A percentile compares a stretch with the other conserved stretches of the same genome.
Evolutionary conservation across 75 land plant genomes (phyloP).

Genomic region (Pinus albicaulis): DNA sequence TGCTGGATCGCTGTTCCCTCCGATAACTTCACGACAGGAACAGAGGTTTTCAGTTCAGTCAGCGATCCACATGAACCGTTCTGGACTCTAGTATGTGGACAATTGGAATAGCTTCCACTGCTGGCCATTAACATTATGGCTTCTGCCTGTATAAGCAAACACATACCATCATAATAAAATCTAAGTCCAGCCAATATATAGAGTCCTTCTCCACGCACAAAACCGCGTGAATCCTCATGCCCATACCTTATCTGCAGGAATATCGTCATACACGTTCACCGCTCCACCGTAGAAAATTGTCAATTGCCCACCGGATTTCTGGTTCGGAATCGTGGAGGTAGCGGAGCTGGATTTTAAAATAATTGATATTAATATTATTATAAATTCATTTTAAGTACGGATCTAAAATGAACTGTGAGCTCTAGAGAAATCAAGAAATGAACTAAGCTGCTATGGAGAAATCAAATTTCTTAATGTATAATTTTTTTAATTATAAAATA

Average conservation of each 20-base stretch:
- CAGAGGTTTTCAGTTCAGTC: too few species aligned
- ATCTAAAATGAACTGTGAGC: too few species aligned
- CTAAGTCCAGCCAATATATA: not conserved
- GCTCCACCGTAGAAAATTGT: slow-evolving; percentile 59
- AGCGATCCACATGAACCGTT: too few species aligned
- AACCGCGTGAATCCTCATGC: not conserved
- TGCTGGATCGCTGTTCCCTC: too few species aligned
- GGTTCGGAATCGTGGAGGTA: not conserved
- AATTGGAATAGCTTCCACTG: not conserved
- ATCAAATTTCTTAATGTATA: too few species aligned
- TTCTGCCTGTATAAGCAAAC: slow-evolving; percentile 35
- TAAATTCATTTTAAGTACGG: not conserved
- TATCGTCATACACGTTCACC: slow-evolving; percentile 49
- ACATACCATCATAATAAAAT: not conserved
- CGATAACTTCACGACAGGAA: too few species aligned
- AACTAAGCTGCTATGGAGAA: too few species aligned
- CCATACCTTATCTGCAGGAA: slow-evolving; percentile 43
- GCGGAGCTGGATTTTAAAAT: not conserved
- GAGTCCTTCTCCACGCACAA: not conserved
- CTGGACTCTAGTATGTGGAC: too few species aligned
- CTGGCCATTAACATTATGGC: slow-evolving; percentile 67
- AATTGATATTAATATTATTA: not conserved
- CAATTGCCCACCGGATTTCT: slow-evolving; percentile 21
- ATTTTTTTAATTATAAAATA: too few species aligned
- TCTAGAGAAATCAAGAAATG: too few species aligned